Conservation (phyloP, 2,329 filamentous ascomycete species). For the Didymella exigua region DNA sequence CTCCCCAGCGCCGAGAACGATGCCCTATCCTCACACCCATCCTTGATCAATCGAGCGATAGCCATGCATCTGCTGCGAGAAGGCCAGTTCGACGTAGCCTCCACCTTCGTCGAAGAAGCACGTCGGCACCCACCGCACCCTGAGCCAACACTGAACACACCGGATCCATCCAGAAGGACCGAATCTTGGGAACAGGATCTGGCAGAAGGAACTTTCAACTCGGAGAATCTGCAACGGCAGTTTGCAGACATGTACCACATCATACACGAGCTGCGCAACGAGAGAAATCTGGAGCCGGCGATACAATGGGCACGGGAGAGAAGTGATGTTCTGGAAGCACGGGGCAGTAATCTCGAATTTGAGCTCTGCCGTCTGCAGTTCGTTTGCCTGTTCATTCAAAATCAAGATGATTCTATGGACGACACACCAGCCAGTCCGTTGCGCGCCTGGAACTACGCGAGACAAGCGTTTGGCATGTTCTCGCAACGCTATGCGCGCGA, state of each 20-base stretch:
- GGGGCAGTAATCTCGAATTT: constrained; percentile 93
- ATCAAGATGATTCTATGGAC: constrained; percentile 52
- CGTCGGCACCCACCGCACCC: constrained; percentile 53
- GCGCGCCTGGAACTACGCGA: constrained; percentile 77
- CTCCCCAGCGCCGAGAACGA: constrained; percentile 80
- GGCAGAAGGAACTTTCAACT: constrained; percentile 64
- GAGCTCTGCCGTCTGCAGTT: constrained; percentile 90
- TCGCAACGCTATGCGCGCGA: constrained; percentile 75
- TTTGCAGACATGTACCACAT: constrained; percentile 93
- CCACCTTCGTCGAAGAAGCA: constrained; percentile 80
- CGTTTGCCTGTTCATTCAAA: constrained; percentile 74
- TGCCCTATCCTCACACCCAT: constrained; percentile 74
- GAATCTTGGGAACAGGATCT: constrained; percentile 52
- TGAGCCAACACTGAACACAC: constrained; percentile 44
- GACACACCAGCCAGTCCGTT: constrained; percentile 54
- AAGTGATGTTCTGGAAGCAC: constrained; percentile 71
- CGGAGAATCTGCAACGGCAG: constrained; percentile 72
- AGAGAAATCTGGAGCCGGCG: constrained; percentile 76
- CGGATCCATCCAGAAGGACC: constrained; percentile 38
- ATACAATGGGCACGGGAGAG: constrained; percentile 85
- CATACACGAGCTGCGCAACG: constrained; percentile 73
- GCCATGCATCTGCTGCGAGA: constrained; percentile 96
- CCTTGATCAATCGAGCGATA: constrained; percentile 88
- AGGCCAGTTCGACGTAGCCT: constrained; percentile 87
- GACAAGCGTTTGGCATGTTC: constrained; percentile 75